Conservation (phyloP, 371 early-diverging fungal genomes). For the Syncephalastrum contaminatum region DNA sequence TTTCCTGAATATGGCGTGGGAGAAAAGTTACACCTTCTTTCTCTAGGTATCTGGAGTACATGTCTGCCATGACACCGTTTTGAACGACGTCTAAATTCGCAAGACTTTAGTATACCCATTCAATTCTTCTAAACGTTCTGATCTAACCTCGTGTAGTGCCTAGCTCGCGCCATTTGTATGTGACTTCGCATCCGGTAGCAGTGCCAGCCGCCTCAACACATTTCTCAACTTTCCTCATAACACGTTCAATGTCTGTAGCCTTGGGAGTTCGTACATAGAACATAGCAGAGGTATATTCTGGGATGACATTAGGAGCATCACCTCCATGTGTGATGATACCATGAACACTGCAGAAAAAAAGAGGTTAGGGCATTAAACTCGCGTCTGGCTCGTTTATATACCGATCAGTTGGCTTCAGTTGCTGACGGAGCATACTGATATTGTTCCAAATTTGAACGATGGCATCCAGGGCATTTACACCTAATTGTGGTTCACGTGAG, state of each 20-base stretch:
- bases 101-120: background rate
- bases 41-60: constrained; percentile 58
- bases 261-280: constrained; percentile 58
- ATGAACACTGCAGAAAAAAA: constrained; percentile 49
- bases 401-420: constrained; percentile 59
- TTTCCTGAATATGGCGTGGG: constrained; percentile 37
- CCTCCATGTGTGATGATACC: constrained; percentile 75
- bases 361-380: no score
- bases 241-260: constrained; percentile 36
- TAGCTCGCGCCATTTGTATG: constrained; percentile 47
- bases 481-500: constrained; percentile 53
- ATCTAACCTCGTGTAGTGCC: constrained; percentile 29
- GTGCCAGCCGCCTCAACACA: constrained; percentile 67
- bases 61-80: constrained; percentile 58
- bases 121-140: background rate
- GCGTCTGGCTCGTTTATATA: no score
- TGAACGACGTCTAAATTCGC: constrained; percentile 29
- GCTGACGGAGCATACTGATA: constrained; percentile 72
- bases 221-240: constrained; percentile 49
- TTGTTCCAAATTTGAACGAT: constrained; percentile 59
- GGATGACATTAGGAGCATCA: constrained; percentile 54
- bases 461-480: constrained; percentile 78
- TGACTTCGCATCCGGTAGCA: constrained; percentile 71
- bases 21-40: constrained; percentile 44
- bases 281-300: constrained; percentile 59